Percentiles rank a stretch among this genome's conserved stretches.
Evolutionary conservation across 371 early-diverging fungal genomes (phyloP).

Genomic region (Coemansia linderi): DNA sequence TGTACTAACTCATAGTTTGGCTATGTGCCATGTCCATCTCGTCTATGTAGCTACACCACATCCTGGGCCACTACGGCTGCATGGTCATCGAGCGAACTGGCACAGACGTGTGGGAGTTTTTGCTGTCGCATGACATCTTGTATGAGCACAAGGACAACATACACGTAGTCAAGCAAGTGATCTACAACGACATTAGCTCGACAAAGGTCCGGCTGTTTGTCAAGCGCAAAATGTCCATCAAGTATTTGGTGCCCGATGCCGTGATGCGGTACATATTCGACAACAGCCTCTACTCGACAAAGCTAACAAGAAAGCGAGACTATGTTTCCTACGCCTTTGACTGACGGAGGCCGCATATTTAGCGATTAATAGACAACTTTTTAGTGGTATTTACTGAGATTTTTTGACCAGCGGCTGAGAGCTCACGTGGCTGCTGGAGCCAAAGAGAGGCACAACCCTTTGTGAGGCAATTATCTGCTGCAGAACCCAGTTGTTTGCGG

Average conservation of each 20-base stretch:
- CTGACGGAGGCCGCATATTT: constrained; percentile 4
- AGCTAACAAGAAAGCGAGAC: constrained; percentile 55
- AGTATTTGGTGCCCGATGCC: constrained; percentile 89
- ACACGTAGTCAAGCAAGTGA: constrained; percentile 90
- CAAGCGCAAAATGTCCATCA: constrained; percentile 91
- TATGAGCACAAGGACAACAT: constrained; percentile 91
- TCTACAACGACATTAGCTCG: constrained; percentile 94
- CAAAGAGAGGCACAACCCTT: constrained; percentile 29
- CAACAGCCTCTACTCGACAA: constrained; percentile 67
- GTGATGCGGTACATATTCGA: constrained; percentile 91
- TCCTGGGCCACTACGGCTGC: constrained; percentile 91
- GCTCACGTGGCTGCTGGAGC: not conserved
- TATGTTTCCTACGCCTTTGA: constrained; percentile 55
- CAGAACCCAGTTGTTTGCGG: constrained; percentile 69
- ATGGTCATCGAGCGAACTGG: constrained; percentile 94
- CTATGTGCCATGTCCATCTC: not conserved
- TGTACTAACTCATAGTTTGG: not conserved
- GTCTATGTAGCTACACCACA: constrained; percentile 78
- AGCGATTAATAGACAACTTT: not conserved
- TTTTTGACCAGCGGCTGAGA: constrained; percentile 8
- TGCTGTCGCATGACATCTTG: constrained; percentile 87
- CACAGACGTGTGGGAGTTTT: constrained; percentile 88
- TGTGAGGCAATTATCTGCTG: constrained; percentile 60
- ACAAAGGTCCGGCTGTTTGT: constrained; percentile 94
- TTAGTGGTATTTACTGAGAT: not conserved